Percentiles rank a stretch among this genome's conserved stretches.
phyloP scores from a whole-genome alignment of 2,329 filamentous ascomycete genomes.

The Metarhizium guizhouense region DNA sequence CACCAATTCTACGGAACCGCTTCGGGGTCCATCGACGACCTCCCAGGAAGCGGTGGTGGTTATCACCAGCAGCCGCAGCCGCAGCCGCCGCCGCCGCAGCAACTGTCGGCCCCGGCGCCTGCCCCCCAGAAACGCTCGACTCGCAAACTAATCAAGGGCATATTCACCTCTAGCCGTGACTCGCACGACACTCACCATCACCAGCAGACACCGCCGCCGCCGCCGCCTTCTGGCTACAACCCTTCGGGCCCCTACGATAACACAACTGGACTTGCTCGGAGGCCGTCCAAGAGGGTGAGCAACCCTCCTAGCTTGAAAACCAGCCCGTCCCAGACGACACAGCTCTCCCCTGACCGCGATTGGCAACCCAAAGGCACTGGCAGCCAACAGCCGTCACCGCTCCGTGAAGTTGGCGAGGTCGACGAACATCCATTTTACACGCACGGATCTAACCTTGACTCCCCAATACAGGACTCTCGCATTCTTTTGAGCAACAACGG shows the following conservation, averaged over 20 bases:
- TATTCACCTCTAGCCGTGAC: slow-evolving; percentile 32
- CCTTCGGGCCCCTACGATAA: slow-evolving; percentile 37
- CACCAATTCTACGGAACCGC: slow-evolving; percentile 23
- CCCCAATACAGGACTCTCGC: slow-evolving; percentile 31
- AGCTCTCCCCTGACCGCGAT: slow-evolving; percentile 10
- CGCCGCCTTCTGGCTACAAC: slow-evolving; percentile 11
- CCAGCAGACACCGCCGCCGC: slow-evolving; percentile 5
- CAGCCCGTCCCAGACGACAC: slow-evolving; percentile 19
- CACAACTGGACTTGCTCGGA: slow-evolving; percentile 38
- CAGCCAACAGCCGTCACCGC: slow-evolving; percentile 27
- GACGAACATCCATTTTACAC: slow-evolving; percentile 26
- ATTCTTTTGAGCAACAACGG: slow-evolving; percentile 24
- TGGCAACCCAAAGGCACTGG: slow-evolving; percentile 12
- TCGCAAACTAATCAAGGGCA: slow-evolving; percentile 45
- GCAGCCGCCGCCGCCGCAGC: slow-evolving; percentile 24
- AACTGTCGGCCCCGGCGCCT: slow-evolving; percentile 19
- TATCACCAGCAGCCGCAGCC: slow-evolving; percentile 17
- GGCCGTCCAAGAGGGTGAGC: slow-evolving; percentile 50
- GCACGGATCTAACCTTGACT: slow-evolving; percentile 30
- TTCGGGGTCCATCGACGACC: slow-evolving; percentile 16
- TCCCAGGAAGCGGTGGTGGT: slow-evolving; percentile 8
- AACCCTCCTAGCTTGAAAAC: slow-evolving; percentile 36
- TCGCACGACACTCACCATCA: slow-evolving; percentile 15
- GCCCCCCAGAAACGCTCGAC: slow-evolving; percentile 39
- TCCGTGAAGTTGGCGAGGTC: slow-evolving; percentile 34